Percentiles rank a stretch among this genome's conserved stretches.
phyloP scores from a whole-genome alignment of 805 yeast species.

The Torulaspora maleeae region DNA sequence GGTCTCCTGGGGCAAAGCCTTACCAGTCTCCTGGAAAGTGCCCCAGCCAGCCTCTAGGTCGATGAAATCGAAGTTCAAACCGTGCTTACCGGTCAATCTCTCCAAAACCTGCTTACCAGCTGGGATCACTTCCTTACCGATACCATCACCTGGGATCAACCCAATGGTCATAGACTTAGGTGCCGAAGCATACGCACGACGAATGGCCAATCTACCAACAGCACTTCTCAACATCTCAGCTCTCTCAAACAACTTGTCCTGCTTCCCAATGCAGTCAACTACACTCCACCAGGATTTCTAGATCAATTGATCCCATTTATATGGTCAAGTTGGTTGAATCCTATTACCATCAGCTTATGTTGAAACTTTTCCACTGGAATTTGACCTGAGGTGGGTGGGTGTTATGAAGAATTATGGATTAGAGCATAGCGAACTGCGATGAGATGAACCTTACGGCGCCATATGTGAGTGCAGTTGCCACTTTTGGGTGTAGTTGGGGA shows the following conservation, averaged over 20 bases:
- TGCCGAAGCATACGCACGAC: conserved; percentile 36
- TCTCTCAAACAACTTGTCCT: neutral
- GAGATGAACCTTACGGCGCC: conserved; percentile 2
- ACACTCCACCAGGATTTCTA: no score
- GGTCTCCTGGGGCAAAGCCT: conserved; percentile 91
- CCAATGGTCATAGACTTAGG: conserved; percentile 50
- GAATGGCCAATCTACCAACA: conserved; percentile 26
- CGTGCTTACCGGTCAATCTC: conserved; percentile 69
- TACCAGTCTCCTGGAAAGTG: conserved; percentile 88
- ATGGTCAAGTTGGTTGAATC: neutral
- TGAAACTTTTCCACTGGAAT: conserved; percentile 12
- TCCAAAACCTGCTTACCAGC: conserved; percentile 88
- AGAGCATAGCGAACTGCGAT: neutral
- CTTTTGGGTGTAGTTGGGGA: neutral
- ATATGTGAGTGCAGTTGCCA: neutral
- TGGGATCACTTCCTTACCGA: conserved; percentile 96
- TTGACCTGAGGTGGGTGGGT: conserved; percentile 5
- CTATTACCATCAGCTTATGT: conserved; percentile 5
- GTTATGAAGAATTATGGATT: conserved; percentile 6
- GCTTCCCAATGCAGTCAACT: no score
- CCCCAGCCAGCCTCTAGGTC: conserved; percentile 93
- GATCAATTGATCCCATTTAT: conserved; percentile 2
- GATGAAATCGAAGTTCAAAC: conserved; percentile 77
- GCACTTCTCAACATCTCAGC: conserved; percentile 29
- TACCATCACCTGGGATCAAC: conserved; percentile 97